Conservation (phyloP, 202 grass and related monocot species). For the Dendrocalamus latiflorus region DNA sequence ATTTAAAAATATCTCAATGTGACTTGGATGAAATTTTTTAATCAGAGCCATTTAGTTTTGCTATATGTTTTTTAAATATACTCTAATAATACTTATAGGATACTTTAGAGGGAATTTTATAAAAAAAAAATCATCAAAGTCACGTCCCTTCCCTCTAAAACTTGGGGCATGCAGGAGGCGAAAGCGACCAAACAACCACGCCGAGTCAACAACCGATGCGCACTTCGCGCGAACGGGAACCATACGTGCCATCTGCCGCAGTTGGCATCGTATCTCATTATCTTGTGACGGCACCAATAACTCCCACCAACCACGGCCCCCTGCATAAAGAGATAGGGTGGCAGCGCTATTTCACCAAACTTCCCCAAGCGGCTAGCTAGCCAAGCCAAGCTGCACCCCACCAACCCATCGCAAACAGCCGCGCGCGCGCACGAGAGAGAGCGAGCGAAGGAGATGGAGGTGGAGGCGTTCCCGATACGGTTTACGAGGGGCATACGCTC, state of each 20-base stretch:
- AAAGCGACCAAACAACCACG: not conserved
- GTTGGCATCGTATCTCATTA: not conserved
- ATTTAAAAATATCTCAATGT: too few species aligned
- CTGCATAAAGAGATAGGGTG: not conserved
- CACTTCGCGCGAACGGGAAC: not conserved
- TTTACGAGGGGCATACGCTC: constrained; percentile 56
- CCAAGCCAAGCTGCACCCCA: not conserved
- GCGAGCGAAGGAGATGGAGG: constrained; percentile 11
- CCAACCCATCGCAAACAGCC: not conserved
- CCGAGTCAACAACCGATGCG: not conserved
- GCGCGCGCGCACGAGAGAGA: not conserved
- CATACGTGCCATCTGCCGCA: not conserved
- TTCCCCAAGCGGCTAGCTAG: not conserved
- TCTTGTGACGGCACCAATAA: not conserved
- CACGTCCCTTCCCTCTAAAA: too few species aligned
- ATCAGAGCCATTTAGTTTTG: too few species aligned
- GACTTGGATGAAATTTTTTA: too few species aligned
- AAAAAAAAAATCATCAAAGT: too few species aligned
- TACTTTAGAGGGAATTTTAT: too few species aligned
- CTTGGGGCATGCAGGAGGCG: too few species aligned
- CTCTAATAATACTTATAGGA: too few species aligned
- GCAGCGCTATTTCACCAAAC: not conserved
- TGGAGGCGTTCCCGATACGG: constrained; percentile 56
- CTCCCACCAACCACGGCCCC: not conserved
- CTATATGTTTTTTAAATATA: too few species aligned